phyloP scores from a whole-genome alignment of 192 early-diverging fungal genomes.

The Linnemannia schmuckeri region DNA sequence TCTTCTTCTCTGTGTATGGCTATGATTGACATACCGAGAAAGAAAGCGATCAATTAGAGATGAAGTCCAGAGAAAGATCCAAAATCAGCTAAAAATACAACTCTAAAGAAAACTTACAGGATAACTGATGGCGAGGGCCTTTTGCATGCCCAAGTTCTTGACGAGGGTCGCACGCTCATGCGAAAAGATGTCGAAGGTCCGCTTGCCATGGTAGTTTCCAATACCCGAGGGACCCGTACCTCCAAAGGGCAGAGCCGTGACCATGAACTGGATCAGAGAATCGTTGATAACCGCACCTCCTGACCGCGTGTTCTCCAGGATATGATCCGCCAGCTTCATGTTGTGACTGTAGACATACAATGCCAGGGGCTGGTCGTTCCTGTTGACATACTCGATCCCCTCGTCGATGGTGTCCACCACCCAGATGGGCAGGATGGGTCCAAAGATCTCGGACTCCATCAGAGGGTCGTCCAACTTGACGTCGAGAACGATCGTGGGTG shows the following conservation, averaged over 20 bases:
- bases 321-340: constrained; percentile 62
- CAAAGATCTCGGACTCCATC: constrained; percentile 94
- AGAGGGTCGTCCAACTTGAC: constrained; percentile 71
- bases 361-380: constrained; percentile 80
- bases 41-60: not conserved
- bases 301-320: constrained; percentile 78
- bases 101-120: constrained; percentile 25
- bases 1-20: constrained; percentile 48
- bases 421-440: constrained; percentile 89
- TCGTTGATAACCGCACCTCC: constrained; percentile 89
- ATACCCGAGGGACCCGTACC: constrained; percentile 90
- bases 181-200: constrained; percentile 85
- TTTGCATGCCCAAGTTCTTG: constrained; percentile 58
- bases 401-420: constrained; percentile 73
- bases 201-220: constrained; percentile 86
- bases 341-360: constrained; percentile 81
- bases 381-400: constrained; percentile 73
- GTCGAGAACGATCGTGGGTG: constrained; percentile 85
- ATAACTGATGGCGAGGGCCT: constrained; percentile 39
- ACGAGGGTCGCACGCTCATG: constrained; percentile 77
- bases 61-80: not conserved
- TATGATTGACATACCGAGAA: not conserved
- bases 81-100: not conserved
- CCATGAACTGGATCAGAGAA: constrained; percentile 72
- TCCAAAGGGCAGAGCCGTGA: constrained; percentile 83